phyloP scores from a whole-genome alignment of 2,329 filamentous ascomycete genomes.

The Seiridium unicorne region DNA sequence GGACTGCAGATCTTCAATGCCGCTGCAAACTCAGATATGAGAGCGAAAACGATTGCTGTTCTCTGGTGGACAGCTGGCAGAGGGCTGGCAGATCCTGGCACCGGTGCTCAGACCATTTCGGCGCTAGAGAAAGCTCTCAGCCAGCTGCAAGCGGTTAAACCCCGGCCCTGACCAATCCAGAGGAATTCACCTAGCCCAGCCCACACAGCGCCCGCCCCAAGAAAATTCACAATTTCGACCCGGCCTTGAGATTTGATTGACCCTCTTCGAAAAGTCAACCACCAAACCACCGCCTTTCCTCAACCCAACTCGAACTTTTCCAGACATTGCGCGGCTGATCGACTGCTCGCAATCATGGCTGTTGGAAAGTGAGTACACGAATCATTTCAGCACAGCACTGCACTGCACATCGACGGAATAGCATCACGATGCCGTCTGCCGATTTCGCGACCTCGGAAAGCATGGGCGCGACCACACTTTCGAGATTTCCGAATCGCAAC shows the following conservation, averaged over 20 bases:
- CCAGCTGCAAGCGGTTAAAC: slow-evolving; percentile 2
- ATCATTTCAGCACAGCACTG: slow-evolving; percentile 9
- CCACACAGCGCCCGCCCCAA: slow-evolving; percentile 2
- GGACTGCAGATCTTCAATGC: no score
- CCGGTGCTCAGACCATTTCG: neutral
- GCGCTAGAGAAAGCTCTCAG: neutral
- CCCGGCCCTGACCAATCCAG: neutral
- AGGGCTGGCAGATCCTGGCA: neutral
- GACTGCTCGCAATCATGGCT: slow-evolving; percentile 69
- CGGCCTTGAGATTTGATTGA: slow-evolving; percentile 1
- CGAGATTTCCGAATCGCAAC: neutral
- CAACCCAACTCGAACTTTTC: slow-evolving; percentile 28
- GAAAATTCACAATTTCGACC: slow-evolving; percentile 6
- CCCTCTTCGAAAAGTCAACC: slow-evolving; percentile 12
- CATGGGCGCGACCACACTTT: neutral
- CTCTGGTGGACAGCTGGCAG: no score
- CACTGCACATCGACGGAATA: neutral
- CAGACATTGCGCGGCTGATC: slow-evolving; percentile 31
- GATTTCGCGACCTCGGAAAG: neutral
- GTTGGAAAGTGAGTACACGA: slow-evolving; percentile 68
- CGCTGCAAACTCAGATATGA: no score
- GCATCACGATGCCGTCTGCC: no score
- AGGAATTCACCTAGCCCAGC: neutral
- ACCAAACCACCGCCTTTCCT: slow-evolving; percentile 21
- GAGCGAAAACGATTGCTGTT: no score